Evolutionary conservation across 78 protist genomes (phyloP).

Genomic region (Reticulomyxa filosa): DNA sequence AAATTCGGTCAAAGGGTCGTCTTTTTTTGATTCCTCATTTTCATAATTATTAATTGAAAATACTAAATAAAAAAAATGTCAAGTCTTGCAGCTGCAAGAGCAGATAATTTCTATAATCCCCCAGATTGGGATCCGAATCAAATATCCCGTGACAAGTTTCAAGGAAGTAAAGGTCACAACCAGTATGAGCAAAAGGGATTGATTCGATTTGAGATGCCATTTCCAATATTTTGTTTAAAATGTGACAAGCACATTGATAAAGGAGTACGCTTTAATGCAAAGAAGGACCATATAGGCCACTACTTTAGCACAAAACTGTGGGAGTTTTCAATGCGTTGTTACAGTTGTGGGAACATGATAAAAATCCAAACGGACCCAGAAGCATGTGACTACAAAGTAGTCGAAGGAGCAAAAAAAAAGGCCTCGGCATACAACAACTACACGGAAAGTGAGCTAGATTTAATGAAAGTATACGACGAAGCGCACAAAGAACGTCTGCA

Average conservation of each 20-base stretch:
- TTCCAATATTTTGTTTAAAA: slow-evolving; percentile 32
- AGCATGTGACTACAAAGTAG: slow-evolving; percentile 1
- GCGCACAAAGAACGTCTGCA: neutral
- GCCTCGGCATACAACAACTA: no score
- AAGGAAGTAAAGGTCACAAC: no score
- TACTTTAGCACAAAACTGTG: slow-evolving; percentile 43
- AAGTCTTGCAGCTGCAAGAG: slow-evolving; percentile 13
- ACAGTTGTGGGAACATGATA: slow-evolving; percentile 20
- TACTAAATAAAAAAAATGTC: neutral
- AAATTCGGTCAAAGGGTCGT: no score
- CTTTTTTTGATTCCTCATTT: no score
- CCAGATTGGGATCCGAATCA: slow-evolving; percentile 20
- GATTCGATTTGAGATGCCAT: slow-evolving; percentile 64
- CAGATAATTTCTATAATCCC: slow-evolving; percentile 20
- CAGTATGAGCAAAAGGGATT: neutral
- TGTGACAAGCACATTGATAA: slow-evolving; percentile 46
- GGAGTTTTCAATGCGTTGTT: slow-evolving; percentile 45
- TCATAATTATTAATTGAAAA: no score
- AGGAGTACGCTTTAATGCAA: slow-evolving; percentile 71
- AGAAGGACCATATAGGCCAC: slow-evolving; percentile 49
- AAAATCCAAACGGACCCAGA: slow-evolving; percentile 56
- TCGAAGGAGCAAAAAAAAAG: neutral
- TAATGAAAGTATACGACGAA: neutral
- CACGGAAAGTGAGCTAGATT: neutral
- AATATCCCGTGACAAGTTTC: neutral